Evolutionary conservation across 164 flowering plant genomes (phyloP).

Genomic region (Stephania japonica): DNA sequence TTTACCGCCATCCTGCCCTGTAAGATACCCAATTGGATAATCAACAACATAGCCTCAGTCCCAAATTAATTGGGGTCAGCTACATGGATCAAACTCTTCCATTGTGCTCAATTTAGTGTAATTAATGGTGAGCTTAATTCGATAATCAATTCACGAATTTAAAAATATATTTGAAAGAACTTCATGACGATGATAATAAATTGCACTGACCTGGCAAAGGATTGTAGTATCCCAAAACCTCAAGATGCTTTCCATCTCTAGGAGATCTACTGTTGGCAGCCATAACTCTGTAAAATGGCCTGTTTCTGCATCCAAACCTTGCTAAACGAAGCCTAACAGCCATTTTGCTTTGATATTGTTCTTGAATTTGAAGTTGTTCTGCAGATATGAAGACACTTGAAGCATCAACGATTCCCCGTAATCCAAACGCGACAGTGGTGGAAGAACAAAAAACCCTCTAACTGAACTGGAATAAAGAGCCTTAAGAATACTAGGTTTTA

Average conservation of each 20-base stretch:
- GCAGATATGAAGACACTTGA: neutral
- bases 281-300: constrained; percentile 80
- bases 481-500: neutral
- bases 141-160: no score
- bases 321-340: constrained; percentile 76
- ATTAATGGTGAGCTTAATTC: no score
- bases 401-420: neutral
- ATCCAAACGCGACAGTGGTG: no score
- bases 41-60: no score
- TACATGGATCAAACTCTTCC: no score
- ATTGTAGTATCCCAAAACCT: constrained; percentile 84
- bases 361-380: neutral
- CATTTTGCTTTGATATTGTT: constrained; percentile 38
- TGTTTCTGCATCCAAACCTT: constrained; percentile 79
- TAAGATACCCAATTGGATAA: constrained; percentile 2
- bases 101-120: no score
- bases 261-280: constrained; percentile 89
- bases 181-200: no score
- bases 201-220: constrained; percentile 67
- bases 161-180: no score
- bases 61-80: no score
- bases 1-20: constrained; percentile 91
- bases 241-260: constrained; percentile 94
- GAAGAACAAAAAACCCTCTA: neutral
- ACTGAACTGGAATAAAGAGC: neutral